These are phyloP conservation scores for Citrus cavaleriei DNA, from an alignment of 345 rosid genomes.

Conservation along the genomic window DNA sequence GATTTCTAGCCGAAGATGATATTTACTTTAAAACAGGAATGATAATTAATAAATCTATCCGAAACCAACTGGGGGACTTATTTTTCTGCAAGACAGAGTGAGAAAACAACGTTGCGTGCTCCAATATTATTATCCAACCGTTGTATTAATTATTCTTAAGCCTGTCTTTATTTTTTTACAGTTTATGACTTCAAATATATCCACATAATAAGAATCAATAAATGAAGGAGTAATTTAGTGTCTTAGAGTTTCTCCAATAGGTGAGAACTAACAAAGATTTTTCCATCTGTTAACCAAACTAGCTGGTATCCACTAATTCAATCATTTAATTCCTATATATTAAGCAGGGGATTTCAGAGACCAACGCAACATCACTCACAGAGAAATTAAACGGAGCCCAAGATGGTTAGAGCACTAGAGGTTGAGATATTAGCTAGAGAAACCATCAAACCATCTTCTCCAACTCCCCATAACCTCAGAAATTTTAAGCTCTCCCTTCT, in stretches of 20 bases:
- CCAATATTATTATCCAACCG: no score
- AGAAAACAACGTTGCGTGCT: no score
- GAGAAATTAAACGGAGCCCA: not conserved
- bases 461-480: conserved; percentile 15
- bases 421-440: not conserved
- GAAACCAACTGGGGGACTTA: no score
- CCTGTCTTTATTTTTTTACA: no score
- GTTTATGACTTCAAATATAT: no score
- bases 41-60: no score
- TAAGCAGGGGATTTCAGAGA: not conserved
- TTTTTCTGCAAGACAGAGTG: no score
- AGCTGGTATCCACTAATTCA: not conserved
- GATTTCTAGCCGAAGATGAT: no score
- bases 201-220: no score
- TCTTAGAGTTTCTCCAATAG: not conserved
- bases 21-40: no score
- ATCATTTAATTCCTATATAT: not conserved
- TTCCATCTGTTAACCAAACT: not conserved
- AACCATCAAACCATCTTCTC: conserved; percentile 29
- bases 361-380: not conserved
- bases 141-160: no score
- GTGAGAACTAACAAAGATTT: not conserved
- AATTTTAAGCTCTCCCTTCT: conserved; percentile 27
- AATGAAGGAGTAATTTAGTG: no score
- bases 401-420: not conserved